Evolutionary conservation across 2,329 filamentous ascomycete genomes (phyloP).

Genomic region (Colletotrichum simmondsii): DNA sequence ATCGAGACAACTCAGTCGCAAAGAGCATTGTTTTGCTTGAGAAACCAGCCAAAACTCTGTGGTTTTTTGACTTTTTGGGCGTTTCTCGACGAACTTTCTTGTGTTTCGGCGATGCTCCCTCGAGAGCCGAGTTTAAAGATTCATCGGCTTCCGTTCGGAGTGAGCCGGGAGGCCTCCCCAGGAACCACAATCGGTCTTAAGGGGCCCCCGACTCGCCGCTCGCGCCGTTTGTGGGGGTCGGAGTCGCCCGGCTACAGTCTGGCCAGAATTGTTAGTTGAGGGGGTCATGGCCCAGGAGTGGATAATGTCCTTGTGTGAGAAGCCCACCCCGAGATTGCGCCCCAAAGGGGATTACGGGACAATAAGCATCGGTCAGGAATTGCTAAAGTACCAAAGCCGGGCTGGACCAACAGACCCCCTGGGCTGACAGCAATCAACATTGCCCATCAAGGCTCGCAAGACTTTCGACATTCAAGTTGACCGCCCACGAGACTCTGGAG

Average conservation of each 20-base stretch:
- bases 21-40: not conserved
- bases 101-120: not conserved
- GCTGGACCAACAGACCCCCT: not conserved
- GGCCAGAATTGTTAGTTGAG: conserved; percentile 5
- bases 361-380: not conserved
- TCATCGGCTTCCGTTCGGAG: conserved; percentile 7
- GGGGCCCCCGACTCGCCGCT: not conserved
- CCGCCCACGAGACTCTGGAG: not conserved
- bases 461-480: not conserved
- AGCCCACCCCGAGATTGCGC: conserved; percentile 28
- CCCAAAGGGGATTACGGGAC: conserved; percentile 5
- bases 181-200: not conserved
- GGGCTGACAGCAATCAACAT: not conserved
- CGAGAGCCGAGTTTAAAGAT: conserved; percentile 12
- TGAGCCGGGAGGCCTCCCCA: conserved; percentile 10
- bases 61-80: not conserved
- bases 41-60: not conserved
- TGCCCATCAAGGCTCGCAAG: not conserved
- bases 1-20: not conserved
- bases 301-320: conserved; percentile 5
- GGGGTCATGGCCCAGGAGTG: not conserved
- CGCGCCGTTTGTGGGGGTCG: not conserved
- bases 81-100: not conserved
- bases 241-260: conserved; percentile 13
- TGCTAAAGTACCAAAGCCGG: not conserved